Evolutionary conservation across 371 early-diverging fungal species (phyloP), one percentile per base, ranked within the genome.

Genomic region (Saksenaea vasiformis): DNA sequence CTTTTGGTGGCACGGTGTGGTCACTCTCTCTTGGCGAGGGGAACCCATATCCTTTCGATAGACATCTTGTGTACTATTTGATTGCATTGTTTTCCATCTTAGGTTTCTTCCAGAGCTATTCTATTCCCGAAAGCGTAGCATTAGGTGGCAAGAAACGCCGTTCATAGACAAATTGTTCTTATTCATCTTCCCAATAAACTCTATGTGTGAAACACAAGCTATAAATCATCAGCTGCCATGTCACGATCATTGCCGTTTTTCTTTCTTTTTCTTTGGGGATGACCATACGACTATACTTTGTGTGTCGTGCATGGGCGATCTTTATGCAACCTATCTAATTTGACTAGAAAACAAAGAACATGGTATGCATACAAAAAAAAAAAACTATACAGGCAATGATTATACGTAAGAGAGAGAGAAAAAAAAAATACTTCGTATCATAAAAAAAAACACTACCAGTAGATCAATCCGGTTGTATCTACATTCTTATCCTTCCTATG

Each of bases 1-100:
- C 86, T 0, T 58, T 88, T 10, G 88, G 89, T 19, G 90, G 90
- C 24, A 78, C 83, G 7, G 27, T 91, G 5, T 91, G 85, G 84
- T 83, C 87, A 1, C 83, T 83, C 71, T 90, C 90, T 3, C 66
- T 89, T 2, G 70, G 68, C 5, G 79, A 76, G 44, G 82, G 77
- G n/a, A 71, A 77, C n/a, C 34, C 37, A 7, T 91, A 77, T 57
- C 91, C 91, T 0, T 84, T 88, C 60, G 87, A 90, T 58, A 78
- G 83, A 55, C 85, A 83, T 61, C 72, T 90, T 43, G 81, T 89
- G 9, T 85, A 85, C 47, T 78, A 86, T 70, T 37, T 82, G 22
- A 77, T 85, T 38, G 78, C 57, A 9, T 61, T 70, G 0, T 57
- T 85, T 31, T 43, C 80, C 7, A 15, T 78, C 14, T 9, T 78